phyloP scores from a whole-genome alignment of 495 filamentous ascomycete species.

The Aspergillus sclerotiicarbonarius region DNA sequence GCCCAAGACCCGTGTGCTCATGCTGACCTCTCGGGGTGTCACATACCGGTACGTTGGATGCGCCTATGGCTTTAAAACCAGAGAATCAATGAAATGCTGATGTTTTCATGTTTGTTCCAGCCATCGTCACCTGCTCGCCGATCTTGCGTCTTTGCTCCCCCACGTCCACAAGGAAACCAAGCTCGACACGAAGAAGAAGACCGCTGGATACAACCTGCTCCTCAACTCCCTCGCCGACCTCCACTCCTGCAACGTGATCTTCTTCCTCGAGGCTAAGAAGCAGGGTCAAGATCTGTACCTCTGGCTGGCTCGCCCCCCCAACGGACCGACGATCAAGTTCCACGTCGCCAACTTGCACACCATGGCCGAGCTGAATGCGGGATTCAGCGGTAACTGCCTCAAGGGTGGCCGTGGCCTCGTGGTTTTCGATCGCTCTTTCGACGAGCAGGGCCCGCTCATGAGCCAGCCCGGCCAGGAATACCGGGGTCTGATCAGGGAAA shows the following conservation, averaged over 20 bases:
- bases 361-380: constrained; percentile 78
- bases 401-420: constrained; percentile 94
- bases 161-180: constrained; percentile 94
- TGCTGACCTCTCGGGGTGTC: constrained; percentile 84
- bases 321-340: constrained; percentile 88
- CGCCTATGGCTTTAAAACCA: not conserved
- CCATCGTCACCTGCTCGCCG: constrained; percentile 89
- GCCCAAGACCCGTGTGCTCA: constrained; percentile 72
- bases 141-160: constrained; percentile 84
- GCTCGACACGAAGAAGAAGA: constrained; percentile 90
- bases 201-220: constrained; percentile 66
- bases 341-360: constrained; percentile 71
- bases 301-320: constrained; percentile 91
- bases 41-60: constrained; percentile 67
- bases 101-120: constrained; percentile 36
- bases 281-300: constrained; percentile 85
- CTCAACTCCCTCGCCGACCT: constrained; percentile 96
- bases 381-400: constrained; percentile 95
- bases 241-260: constrained; percentile 97
- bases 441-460: constrained; percentile 55
- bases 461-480: constrained; percentile 43
- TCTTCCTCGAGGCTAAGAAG: constrained; percentile 96
- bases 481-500: constrained; percentile 55
- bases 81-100: not conserved
- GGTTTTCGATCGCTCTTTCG: constrained; percentile 86